Percentiles rank a stretch among this genome's conserved stretches.
phyloP scores from a whole-genome alignment of 441 rosid genomes.

The Mallotus japonicus region DNA sequence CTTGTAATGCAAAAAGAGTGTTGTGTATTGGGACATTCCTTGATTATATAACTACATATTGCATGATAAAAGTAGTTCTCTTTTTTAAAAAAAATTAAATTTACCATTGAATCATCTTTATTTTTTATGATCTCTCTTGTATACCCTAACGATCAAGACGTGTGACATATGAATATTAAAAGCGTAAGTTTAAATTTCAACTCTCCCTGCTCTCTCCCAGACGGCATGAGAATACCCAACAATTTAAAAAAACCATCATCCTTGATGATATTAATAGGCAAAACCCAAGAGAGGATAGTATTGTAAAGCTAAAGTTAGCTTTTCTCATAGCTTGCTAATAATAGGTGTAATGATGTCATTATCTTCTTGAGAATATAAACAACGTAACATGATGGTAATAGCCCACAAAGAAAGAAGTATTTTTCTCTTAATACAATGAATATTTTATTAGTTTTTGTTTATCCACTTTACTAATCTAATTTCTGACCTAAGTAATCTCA shows the following conservation, averaged over 20 bases:
- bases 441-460: neutral
- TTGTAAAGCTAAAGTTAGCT: neutral
- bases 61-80: too few relatives aligned
- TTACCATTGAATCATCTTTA: too few relatives aligned
- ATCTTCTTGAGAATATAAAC: constrained; percentile 1
- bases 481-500: neutral
- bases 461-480: neutral
- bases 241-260: too few relatives aligned
- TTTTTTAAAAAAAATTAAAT: too few relatives aligned
- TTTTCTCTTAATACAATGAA: neutral
- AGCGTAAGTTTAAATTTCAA: too few relatives aligned
- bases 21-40: neutral
- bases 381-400: neutral
- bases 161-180: too few relatives aligned
- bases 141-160: too few relatives aligned
- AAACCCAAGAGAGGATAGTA: neutral
- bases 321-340: constrained; percentile 5
- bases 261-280: neutral
- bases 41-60: neutral
- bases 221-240: too few relatives aligned
- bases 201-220: too few relatives aligned
- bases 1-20: neutral
- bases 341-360: constrained; percentile 6
- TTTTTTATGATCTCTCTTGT: too few relatives aligned
- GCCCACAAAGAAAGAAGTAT: neutral